Conservation (phyloP, 768 basidiomycete genomes). For the Podaxis mareebaensis region DNA sequence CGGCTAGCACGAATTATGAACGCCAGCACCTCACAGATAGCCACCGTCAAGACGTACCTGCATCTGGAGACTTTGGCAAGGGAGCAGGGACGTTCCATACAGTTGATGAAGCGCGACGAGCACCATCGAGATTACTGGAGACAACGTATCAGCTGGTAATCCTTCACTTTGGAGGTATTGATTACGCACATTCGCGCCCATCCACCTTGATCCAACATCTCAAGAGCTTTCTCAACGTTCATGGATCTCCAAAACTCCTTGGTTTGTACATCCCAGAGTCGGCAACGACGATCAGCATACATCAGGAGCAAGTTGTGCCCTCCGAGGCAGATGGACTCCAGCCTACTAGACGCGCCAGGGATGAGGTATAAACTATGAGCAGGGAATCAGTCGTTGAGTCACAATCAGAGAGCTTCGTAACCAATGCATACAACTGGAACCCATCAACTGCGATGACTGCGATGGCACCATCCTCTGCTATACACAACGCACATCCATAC, state of each 20-base stretch:
- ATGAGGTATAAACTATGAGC: conserved; percentile 68
- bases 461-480: conserved; percentile 79
- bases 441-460: conserved; percentile 75
- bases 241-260: conserved; percentile 87
- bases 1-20: conserved; percentile 33
- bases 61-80: conserved; percentile 18
- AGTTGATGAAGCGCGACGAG: conserved; percentile 23
- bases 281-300: conserved; percentile 74
- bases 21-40: neutral
- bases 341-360: conserved; percentile 74
- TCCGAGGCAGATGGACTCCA: conserved; percentile 63
- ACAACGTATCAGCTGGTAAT: neutral
- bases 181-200: conserved; percentile 71
- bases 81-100: conserved; percentile 27
- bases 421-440: conserved; percentile 68
- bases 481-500: conserved; percentile 67
- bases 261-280: conserved; percentile 85
- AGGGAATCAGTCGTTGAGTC: neutral
- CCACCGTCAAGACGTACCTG: conserved; percentile 22
- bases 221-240: conserved; percentile 71
- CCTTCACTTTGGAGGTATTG: no score
- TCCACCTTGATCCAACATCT: conserved; percentile 65
- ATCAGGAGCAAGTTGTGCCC: conserved; percentile 72
- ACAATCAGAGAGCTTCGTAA: neutral
- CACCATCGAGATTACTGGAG: conserved; percentile 23